Percentiles rank a stretch among this genome's conserved stretches.
phyloP scores from a whole-genome alignment of 140 eudicot genomes.

The Senecio squalidus region DNA sequence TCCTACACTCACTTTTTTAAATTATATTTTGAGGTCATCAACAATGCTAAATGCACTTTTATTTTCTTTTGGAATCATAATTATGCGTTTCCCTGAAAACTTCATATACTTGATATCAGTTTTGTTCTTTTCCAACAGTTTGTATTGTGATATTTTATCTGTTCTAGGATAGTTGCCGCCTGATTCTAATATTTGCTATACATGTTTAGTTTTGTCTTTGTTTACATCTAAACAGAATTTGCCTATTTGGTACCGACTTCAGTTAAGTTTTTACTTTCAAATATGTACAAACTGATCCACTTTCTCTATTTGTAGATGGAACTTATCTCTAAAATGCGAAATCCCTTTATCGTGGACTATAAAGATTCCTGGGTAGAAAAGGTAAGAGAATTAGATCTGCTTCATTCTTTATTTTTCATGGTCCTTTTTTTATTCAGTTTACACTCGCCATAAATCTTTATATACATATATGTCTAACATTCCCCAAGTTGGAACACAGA shows the following conservation, averaged over 20 bases:
- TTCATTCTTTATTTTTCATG: conserved; percentile 6
- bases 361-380: conserved; percentile 99
- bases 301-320: conserved; percentile 62
- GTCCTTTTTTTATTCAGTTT: neutral
- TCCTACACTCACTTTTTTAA: conserved; percentile 9
- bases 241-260: conserved; percentile 4
- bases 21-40: conserved; percentile 2
- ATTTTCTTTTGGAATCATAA: neutral
- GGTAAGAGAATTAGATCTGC: conserved; percentile 29
- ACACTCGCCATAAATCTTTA: neutral
- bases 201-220: conserved; percentile 6
- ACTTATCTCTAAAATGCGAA: conserved; percentile 79
- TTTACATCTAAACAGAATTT: conserved; percentile 2
- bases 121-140: neutral
- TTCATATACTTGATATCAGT: neutral
- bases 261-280: neutral
- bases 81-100: neutral
- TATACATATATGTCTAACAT: neutral
- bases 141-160: neutral
- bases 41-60: conserved; percentile 17
- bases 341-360: conserved; percentile 94
- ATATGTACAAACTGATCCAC: conserved; percentile 17
- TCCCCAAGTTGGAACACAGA: neutral
- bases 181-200: conserved; percentile 2
- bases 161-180: conserved; percentile 1